These are phyloP conservation scores for Aspergillus biplanus DNA, from an alignment of 495 filamentous ascomycete genomes.

Conservation along the genomic window DNA sequence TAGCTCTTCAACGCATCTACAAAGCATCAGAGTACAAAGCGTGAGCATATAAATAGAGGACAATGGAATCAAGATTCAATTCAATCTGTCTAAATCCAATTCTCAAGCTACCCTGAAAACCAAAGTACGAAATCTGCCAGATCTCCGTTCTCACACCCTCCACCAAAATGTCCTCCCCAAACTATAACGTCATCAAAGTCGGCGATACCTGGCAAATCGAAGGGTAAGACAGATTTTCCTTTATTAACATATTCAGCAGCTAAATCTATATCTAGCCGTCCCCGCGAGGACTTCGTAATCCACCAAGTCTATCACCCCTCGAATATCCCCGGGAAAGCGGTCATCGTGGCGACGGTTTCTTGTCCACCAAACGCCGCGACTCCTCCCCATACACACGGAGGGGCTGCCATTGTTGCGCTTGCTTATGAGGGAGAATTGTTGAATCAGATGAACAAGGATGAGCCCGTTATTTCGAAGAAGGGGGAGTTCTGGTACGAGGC, in stretches of 20 bases:
- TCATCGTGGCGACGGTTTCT: slow-evolving; percentile 37
- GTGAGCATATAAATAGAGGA: neutral
- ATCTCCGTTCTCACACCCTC: neutral
- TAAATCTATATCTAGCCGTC: slow-evolving; percentile 23
- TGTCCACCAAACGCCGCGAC: slow-evolving; percentile 40
- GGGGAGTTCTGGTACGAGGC: slow-evolving; percentile 44
- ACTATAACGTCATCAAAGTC: slow-evolving; percentile 11
- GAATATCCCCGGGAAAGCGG: slow-evolving; percentile 40
- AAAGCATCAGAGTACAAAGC: neutral
- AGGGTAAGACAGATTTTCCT: slow-evolving; percentile 6
- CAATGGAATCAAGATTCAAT: no score
- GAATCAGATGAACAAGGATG: slow-evolving; percentile 47
- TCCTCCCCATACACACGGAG: slow-evolving; percentile 46
- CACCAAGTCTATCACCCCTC: slow-evolving; percentile 34
- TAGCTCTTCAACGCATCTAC: neutral
- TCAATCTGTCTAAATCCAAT: no score
- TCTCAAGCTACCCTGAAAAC: no score
- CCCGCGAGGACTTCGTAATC: slow-evolving; percentile 31
- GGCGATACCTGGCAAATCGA: slow-evolving; percentile 12
- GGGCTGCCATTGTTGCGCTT: slow-evolving; percentile 39
- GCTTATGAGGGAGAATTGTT: slow-evolving; percentile 33
- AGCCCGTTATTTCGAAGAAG: slow-evolving; percentile 21
- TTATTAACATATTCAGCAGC: neutral
- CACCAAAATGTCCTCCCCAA: slow-evolving; percentile 10
- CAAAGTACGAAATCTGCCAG: no score